Evolutionary conservation across 2,329 filamentous ascomycete genomes (phyloP).

Genomic region (Chaetomiaceae sp.): DNA sequence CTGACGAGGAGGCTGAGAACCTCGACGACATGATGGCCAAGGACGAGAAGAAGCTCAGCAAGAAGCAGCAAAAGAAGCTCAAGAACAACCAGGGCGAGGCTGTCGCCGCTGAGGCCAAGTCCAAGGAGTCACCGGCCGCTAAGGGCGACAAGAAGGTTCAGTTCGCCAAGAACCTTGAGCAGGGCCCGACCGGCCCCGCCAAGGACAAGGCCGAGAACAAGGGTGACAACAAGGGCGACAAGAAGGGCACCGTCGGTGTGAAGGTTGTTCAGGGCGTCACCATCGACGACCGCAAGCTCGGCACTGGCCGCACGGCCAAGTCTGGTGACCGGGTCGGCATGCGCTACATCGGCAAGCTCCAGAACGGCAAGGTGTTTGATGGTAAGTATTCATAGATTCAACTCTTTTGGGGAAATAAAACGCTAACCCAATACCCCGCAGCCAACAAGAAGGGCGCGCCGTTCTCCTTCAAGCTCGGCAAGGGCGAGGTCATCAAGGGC

Average conservation of each 20-base stretch:
- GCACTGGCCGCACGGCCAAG: constrained; percentile 80
- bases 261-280: constrained; percentile 85
- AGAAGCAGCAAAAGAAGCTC: constrained; percentile 97
- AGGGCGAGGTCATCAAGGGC: constrained; percentile 95
- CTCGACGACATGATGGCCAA: constrained; percentile 86
- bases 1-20: constrained; percentile 63
- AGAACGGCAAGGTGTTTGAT: constrained; percentile 93
- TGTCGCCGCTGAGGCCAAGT: constrained; percentile 58
- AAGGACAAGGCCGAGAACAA: constrained; percentile 33
- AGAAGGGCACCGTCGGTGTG: constrained; percentile 58
- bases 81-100: constrained; percentile 98
- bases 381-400: constrained; percentile 49
- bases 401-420: background rate
- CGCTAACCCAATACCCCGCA: constrained; percentile 36
- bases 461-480: constrained; percentile 91
- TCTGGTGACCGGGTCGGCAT: constrained; percentile 86
- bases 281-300: constrained; percentile 92
- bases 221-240: constrained; percentile 38
- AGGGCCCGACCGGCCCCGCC: constrained; percentile 78
- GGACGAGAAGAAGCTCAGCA: constrained; percentile 75
- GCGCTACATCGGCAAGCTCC: constrained; percentile 96
- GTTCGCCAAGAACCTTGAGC: constrained; percentile 98
- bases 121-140: constrained; percentile 36
- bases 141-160: constrained; percentile 91
- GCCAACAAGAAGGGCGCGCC: constrained; percentile 99